A percentile compares a stretch with the other conserved stretches of the same genome.
These are phyloP conservation scores for Scytalidium lignicola DNA, from an alignment of 2,329 filamentous ascomycete genomes.

Conservation along the genomic window DNA sequence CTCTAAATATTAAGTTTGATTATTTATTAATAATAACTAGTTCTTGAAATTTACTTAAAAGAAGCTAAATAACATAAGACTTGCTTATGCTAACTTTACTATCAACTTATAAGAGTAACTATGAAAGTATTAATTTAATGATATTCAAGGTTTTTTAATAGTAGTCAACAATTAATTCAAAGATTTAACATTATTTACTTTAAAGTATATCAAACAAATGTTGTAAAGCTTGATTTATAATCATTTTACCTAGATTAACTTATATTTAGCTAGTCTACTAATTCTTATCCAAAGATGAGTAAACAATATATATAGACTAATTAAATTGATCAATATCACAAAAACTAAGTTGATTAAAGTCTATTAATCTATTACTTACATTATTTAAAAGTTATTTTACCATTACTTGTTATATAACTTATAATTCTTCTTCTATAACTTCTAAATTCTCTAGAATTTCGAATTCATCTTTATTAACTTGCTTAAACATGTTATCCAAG, in stretches of 20 bases:
- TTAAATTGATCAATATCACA: slow-evolving; percentile 5
- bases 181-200: slow-evolving; percentile 5
- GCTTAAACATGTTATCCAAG: no score
- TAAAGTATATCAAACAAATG: neutral
- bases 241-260: slow-evolving; percentile 2
- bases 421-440: no score
- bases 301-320: slow-evolving; percentile 4
- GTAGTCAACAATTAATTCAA: slow-evolving; percentile 4
- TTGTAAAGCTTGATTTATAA: slow-evolving; percentile 2
- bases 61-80: slow-evolving; percentile 5
- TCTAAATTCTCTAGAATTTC: no score
- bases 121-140: slow-evolving; percentile 2
- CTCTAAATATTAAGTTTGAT: slow-evolving; percentile 2
- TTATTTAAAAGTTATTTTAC: no score
- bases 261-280: slow-evolving; percentile 2
- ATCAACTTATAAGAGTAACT: slow-evolving; percentile 7
- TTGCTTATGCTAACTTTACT: slow-evolving; percentile 3
- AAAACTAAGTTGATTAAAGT: neutral
- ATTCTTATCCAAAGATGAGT: neutral
- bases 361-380: no score
- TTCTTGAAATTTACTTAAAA: slow-evolving; percentile 4
- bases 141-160: neutral
- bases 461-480: no score
- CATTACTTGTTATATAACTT: no score
- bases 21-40: neutral